phyloP scores from a whole-genome alignment of 192 early-diverging fungal species.

The Pilobolus umbonatus region DNA sequence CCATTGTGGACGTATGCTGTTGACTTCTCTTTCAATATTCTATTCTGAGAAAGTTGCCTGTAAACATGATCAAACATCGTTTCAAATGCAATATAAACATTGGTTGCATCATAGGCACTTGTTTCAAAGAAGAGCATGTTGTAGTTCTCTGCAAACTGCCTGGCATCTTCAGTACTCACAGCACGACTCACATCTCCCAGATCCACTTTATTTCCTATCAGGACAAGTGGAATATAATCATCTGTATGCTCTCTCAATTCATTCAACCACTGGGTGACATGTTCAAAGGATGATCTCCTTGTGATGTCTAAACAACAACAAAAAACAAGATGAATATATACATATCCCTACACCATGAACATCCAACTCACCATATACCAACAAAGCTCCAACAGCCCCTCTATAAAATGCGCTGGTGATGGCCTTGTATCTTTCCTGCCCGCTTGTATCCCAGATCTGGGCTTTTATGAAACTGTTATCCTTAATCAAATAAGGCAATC shows the following conservation, averaged over 20 bases:
- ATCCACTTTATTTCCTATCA: constrained; percentile 93
- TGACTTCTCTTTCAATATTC: neutral
- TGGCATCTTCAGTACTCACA: constrained; percentile 70
- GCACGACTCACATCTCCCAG: constrained; percentile 57
- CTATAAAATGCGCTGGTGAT: constrained; percentile 83
- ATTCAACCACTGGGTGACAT: constrained; percentile 86
- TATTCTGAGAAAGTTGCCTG: constrained; percentile 22
- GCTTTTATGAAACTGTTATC: constrained; percentile 38
- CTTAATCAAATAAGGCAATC: too few species aligned
- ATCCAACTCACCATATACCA: constrained; percentile 80
- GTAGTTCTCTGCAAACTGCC: constrained; percentile 68
- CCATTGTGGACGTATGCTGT: neutral
- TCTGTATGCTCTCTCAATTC: constrained; percentile 90
- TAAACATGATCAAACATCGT: constrained; percentile 80
- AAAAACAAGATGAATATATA: neutral
- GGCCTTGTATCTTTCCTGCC: constrained; percentile 87
- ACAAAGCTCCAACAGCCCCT: constrained; percentile 86
- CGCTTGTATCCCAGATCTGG: constrained; percentile 70
- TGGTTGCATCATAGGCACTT: constrained; percentile 66
- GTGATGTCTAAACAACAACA: constrained; percentile 27
- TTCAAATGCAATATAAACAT: constrained; percentile 71
- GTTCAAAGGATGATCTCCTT: constrained; percentile 66
- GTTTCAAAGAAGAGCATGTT: constrained; percentile 83
- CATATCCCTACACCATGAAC: neutral
- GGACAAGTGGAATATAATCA: constrained; percentile 83